Evolutionary conservation across 495 filamentous ascomycete species (phyloP).

Genomic region (Paragyromitra xinjiangensis): DNA sequence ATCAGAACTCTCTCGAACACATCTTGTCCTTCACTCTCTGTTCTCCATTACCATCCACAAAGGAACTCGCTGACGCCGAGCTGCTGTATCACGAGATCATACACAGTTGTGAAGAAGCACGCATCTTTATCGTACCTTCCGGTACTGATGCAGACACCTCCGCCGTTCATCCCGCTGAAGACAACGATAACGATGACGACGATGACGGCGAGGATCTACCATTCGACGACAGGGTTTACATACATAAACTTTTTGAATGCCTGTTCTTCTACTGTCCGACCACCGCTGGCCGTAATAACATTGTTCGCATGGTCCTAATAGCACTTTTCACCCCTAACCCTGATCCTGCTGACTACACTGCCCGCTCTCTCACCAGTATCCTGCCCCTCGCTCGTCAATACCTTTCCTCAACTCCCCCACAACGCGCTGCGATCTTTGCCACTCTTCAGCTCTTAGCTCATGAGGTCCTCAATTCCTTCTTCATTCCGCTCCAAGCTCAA

Average conservation of each 20-base stretch:
- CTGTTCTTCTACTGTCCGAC: constrained; percentile 8
- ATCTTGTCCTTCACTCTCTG: background rate
- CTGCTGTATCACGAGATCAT: constrained; percentile 6
- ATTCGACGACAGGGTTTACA: background rate
- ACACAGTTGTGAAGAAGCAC: background rate
- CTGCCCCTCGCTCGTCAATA: background rate
- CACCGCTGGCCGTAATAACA: background rate
- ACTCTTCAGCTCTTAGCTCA: background rate
- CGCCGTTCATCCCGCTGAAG: background rate
- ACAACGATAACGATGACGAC: background rate
- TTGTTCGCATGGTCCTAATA: constrained; percentile 3
- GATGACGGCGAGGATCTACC: background rate
- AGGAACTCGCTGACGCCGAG: constrained; percentile 1
- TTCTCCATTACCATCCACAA: background rate
- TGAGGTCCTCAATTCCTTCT: constrained; percentile 2
- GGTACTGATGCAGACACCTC: background rate
- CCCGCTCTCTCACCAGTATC: background rate
- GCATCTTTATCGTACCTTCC: background rate
- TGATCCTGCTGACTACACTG: too few species aligned
- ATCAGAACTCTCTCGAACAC: background rate
- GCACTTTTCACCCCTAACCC: background rate
- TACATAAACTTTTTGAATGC: background rate
- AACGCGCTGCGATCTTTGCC: background rate
- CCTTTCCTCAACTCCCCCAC: background rate
- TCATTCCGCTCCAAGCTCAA: constrained; percentile 13